Percentiles rank a stretch among this genome's conserved stretches.
Evolutionary conservation across 371 early-diverging fungal genomes (phyloP).

Genomic region (Syncephalastrum racemosum): DNA sequence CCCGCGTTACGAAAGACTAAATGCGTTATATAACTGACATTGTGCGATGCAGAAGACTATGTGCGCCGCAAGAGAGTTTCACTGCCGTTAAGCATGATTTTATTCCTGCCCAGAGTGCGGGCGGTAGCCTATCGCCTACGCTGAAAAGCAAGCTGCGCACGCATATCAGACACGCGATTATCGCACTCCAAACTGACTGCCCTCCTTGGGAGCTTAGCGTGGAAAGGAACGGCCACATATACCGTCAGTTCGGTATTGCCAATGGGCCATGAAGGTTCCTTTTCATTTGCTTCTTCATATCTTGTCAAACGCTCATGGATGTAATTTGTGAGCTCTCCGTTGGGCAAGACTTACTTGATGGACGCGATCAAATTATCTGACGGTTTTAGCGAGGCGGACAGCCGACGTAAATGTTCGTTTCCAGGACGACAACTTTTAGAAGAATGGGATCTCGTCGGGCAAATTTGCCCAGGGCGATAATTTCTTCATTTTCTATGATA

Average conservation of each 20-base stretch:
- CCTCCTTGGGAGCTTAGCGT: conserved; percentile 50
- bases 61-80: too few species aligned
- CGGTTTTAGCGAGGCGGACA: conserved; percentile 43
- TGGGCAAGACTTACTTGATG: conserved; percentile 63
- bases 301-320: neutral
- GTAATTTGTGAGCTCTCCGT: conserved; percentile 22
- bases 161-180: conserved; percentile 69
- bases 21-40: too few species aligned
- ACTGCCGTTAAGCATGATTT: too few species aligned
- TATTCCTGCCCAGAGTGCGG: too few species aligned
- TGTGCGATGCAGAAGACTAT: too few species aligned
- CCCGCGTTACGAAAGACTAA: too few species aligned
- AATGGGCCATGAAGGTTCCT: conserved; percentile 38
- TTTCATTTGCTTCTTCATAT: too few species aligned
- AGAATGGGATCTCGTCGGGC: conserved; percentile 52
- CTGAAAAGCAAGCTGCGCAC: too few species aligned
- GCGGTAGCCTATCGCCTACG: too few species aligned
- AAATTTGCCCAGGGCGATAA: too few species aligned
- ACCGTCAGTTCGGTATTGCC: conserved; percentile 58
- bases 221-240: conserved; percentile 48
- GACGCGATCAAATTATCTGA: conserved; percentile 41
- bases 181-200: conserved; percentile 55
- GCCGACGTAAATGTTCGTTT: conserved; percentile 50
- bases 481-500: too few species aligned
- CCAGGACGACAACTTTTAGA: conserved; percentile 42